Evolutionary conservation across 208 protist species (phyloP).

Genomic region (Leishmania amazonensis): DNA sequence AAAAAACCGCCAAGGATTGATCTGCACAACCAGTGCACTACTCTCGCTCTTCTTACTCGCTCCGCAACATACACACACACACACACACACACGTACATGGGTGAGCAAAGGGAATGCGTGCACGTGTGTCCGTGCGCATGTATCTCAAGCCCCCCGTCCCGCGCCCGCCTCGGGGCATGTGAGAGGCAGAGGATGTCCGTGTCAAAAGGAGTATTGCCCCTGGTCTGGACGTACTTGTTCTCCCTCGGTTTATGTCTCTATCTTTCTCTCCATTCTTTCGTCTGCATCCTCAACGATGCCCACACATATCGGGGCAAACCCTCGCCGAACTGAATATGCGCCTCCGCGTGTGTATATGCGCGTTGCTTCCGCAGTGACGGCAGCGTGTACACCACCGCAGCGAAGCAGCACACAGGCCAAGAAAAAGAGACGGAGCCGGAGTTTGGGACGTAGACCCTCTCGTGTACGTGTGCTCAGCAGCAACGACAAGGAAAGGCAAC

Average conservation of each 20-base stretch:
- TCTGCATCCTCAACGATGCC: background rate
- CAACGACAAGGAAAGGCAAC: background rate
- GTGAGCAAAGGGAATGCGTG: background rate
- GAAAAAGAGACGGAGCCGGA: background rate
- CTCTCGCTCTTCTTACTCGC: too few relatives aligned
- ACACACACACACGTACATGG: background rate
- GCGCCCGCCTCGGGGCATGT: background rate
- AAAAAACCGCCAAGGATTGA: background rate
- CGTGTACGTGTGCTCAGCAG: background rate
- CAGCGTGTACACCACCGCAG: background rate
- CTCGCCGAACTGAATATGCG: background rate
- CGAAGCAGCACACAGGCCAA: background rate
- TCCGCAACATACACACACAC: too few relatives aligned
- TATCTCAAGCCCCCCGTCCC: background rate
- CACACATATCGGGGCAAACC: background rate
- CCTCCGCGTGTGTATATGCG: background rate
- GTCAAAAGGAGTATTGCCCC: background rate
- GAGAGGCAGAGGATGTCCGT: background rate
- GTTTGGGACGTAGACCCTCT: background rate
- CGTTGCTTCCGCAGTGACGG: background rate
- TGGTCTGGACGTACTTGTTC: background rate
- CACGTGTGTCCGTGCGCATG: background rate
- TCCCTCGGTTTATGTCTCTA: background rate
- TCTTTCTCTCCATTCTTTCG: background rate
- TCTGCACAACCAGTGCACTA: background rate